Base-by-base conservation (phyloP, 345 rosid species). In the Viola odorata region DNA sequence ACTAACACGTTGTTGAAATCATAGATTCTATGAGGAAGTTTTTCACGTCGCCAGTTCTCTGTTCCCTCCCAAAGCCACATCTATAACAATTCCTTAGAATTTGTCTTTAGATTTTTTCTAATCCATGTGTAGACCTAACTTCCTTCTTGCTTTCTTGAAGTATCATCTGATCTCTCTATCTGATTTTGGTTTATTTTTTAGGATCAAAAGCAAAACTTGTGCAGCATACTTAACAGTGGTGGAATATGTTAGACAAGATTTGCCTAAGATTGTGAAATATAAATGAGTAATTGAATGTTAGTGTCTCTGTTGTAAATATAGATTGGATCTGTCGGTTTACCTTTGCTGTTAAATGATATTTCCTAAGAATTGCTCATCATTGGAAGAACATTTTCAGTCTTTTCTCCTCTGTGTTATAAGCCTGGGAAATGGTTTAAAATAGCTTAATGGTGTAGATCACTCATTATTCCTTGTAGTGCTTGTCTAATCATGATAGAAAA, bases 401-500 rank as follows among this genome's bases (percentile, higher is more conserved):
- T 4, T 12, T n/a, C 4, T 47, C 11, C 8, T 42, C 7, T 12
- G 11, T 5, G 7, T 9, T 47, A 9, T 47, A n/a, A 4, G 13
- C 13, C 7, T 47, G 12, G 50, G 50, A 9, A 9, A n/a, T 55
- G 13, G 45, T 12, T n/a, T 6, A 37, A 6, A 51, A 10, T 8
- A 38, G 0, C 1, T 6, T 7, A 48, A 47, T 12, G 37, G 2
- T 12, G 50, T 45, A 17, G 58, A 3, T 64, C 50, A 61, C 13
- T 62, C 12, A 61, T 54, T 45, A 37, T 40, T 16, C 55, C 9
- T 37, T 41, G 45, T 13, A 58, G 41, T 44, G 11, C 50, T 15
- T 58, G 42, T 16, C 61, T 66, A 57, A 63, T 62, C 41, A 7
- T 16, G 60, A 44, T 41, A 10, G 50, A 58, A 56, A 4, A 37